Evolutionary conservation across 2,329 filamentous ascomycete species (phyloP).

Genomic region (Eurotiales sp.): DNA sequence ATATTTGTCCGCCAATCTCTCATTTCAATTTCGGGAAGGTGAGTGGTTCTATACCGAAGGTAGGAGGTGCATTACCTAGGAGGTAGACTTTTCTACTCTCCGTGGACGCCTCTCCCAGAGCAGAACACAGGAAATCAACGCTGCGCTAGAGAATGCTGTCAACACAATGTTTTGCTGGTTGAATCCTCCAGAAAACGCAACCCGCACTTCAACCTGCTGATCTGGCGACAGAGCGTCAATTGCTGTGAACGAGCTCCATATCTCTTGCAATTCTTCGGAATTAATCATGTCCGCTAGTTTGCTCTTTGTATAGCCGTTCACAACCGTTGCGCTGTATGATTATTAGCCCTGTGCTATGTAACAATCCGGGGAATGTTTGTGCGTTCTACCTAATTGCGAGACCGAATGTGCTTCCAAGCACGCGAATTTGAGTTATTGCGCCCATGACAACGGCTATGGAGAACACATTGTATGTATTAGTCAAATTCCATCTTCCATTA

Average conservation of each 20-base stretch:
- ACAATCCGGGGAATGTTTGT: background rate
- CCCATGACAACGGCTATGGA: conserved; percentile 33
- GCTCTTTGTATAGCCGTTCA: conserved; percentile 2
- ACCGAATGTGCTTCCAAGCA: conserved; percentile 35
- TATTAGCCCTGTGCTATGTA: background rate
- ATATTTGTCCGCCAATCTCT: too few species aligned
- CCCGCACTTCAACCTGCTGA: background rate
- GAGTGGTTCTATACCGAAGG: too few species aligned
- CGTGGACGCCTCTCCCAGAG: conserved; percentile 13
- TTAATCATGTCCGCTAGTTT: background rate
- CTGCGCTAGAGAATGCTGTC: conserved; percentile 11
- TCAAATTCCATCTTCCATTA: background rate
- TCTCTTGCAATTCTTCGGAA: background rate
- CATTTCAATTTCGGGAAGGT: too few species aligned
- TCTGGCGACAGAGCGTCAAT: background rate
- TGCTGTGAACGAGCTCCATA: conserved; percentile 3
- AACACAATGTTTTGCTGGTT: conserved; percentile 14
- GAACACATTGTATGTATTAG: background rate
- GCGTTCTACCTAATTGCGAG: conserved; percentile 29
- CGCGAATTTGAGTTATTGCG: conserved; percentile 36
- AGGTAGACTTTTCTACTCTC: background rate
- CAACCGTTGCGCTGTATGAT: background rate
- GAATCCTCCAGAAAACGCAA: conserved; percentile 14
- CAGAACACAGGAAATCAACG: conserved; percentile 7
- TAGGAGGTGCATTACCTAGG: too few species aligned